A percentile compares a stretch with the other conserved stretches of the same genome.
Evolutionary conservation across 768 basidiomycete species (phyloP).

Genomic region (Boletus rubroflammeus): DNA sequence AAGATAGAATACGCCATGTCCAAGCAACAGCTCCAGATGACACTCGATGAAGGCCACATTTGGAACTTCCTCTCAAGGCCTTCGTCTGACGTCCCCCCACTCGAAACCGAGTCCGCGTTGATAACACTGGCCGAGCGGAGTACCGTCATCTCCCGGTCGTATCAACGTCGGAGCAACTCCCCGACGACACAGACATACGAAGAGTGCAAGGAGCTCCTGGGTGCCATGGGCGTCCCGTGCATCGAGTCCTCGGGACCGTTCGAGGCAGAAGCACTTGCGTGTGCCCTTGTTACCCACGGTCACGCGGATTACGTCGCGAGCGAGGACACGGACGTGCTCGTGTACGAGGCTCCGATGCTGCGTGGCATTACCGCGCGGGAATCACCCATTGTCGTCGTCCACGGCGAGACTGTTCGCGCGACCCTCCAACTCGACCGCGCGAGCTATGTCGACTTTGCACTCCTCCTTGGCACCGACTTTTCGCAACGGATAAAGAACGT

Average conservation of each 20-base stretch:
- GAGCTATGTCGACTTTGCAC: constrained; percentile 76
- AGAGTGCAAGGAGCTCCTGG: constrained; percentile 65
- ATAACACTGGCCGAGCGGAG: constrained; percentile 48
- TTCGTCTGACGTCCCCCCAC: constrained; percentile 8
- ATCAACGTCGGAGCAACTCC: constrained; percentile 54
- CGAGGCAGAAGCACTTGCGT: constrained; percentile 86
- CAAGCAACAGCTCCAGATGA: constrained; percentile 58
- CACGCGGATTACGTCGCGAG: constrained; percentile 84
- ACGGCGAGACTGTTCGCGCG: constrained; percentile 57
- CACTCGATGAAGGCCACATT: constrained; percentile 55
- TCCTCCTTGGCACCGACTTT: constrained; percentile 90
- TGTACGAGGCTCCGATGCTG: constrained; percentile 79
- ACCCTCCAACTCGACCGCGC: constrained; percentile 53
- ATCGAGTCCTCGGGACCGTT: constrained; percentile 63
- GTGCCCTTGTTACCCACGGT: constrained; percentile 70
- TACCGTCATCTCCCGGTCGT: constrained; percentile 57
- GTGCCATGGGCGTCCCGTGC: constrained; percentile 81
- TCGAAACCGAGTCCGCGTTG: constrained; percentile 23
- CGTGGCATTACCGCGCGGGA: constrained; percentile 66
- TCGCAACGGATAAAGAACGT: constrained; percentile 79
- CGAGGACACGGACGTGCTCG: constrained; percentile 86
- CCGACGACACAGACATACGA: constrained; percentile 66
- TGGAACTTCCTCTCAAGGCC: constrained; percentile 45
- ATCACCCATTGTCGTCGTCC: constrained; percentile 60
- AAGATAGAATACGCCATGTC: constrained; percentile 50